Conservation (phyloP, 371 early-diverging fungal genomes). For the Mucor piriformis region DNA sequence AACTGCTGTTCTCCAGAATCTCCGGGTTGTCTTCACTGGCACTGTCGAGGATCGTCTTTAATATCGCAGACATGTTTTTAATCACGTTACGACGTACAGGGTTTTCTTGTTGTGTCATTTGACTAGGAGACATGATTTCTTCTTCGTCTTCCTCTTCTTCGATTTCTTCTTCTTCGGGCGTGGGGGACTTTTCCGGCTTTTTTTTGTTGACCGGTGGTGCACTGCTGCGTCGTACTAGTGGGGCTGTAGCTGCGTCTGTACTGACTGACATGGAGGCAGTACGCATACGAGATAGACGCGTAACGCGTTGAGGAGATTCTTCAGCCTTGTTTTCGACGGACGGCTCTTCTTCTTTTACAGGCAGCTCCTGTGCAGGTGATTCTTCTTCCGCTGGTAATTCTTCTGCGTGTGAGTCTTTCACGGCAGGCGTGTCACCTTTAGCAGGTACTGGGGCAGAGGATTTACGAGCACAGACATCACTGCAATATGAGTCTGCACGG, state of each 20-base stretch:
- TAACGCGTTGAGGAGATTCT: not conserved
- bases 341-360: not conserved
- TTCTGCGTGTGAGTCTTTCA: too few species aligned
- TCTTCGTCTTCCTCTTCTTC: slow-evolving; percentile 1
- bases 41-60: slow-evolving; percentile 34
- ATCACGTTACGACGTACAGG: slow-evolving; percentile 61
- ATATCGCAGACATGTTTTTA: slow-evolving; percentile 49
- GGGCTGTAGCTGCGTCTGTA: not conserved
- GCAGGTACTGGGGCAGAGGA: too few species aligned
- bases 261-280: not conserved
- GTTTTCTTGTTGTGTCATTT: slow-evolving; percentile 49
- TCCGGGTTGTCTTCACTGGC: slow-evolving; percentile 32
- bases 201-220: not conserved
- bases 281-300: slow-evolving; percentile 3
- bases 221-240: not conserved
- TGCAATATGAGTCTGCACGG: slow-evolving; percentile 46
- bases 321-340: not conserved
- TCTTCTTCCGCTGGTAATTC: too few species aligned
- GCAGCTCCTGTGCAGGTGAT: too few species aligned
- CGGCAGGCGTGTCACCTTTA: too few species aligned
- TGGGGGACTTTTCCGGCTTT: too few species aligned
- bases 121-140: slow-evolving; percentile 20
- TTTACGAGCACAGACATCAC: slow-evolving; percentile 45
- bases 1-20: slow-evolving; percentile 9
- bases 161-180: not conserved